Base-by-base conservation (phyloP, 2,329 filamentous ascomycete species). In the Tolypocladium sp. region DNA sequence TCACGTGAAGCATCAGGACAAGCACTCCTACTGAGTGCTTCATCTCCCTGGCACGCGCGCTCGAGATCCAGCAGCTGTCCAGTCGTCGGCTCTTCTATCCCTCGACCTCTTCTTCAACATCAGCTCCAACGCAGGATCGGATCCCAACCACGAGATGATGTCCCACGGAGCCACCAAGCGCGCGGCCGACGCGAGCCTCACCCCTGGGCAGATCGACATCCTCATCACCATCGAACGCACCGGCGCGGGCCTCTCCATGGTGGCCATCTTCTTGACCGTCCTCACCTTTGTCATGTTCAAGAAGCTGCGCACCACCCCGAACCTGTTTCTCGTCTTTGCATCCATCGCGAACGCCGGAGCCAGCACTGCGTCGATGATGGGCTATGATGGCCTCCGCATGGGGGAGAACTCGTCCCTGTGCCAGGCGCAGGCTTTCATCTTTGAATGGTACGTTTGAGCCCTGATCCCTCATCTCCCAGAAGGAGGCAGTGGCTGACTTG, bases 361-460 rank as follows among this genome's bases (percentile, higher is more conserved):
- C 25, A 82, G 82, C 61, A 73, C 79, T 38, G 89, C 87, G 9
- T 90, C 88, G 30, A 76, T 91, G 57, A 89, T 92, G 58, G 88
- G 87, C 0, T 84, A 85, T 54, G 82, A 84, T 30, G 88, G 86
- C 2, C 79, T 91, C 37, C 68, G 74, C 6, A 74, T 74, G 54
- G 84, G 84, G 0, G 71, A 77, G 12, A 71, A 76, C 0, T 85
- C 82, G 22, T 66, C 79, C 7, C 72, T 92, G 17, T 93, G 84
- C 66, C 82, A 84, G 66, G 75, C 77, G 0, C 82, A 85, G 65
- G 81, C 81, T 0, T 85, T 85, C 64, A 73, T 85, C 60, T 79
- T 90, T 61, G 84, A 89, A 70, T 86, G 89, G 74, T 90, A 81
- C 67, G 86, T 71, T 46, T 35, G 35, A n/a, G 1, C 27, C 27